A percentile compares a stretch with the other conserved stretches of the same genome.
Conservation (phyloP, 2,329 filamentous ascomycete species). For the Pyricularia sp. region DNA sequence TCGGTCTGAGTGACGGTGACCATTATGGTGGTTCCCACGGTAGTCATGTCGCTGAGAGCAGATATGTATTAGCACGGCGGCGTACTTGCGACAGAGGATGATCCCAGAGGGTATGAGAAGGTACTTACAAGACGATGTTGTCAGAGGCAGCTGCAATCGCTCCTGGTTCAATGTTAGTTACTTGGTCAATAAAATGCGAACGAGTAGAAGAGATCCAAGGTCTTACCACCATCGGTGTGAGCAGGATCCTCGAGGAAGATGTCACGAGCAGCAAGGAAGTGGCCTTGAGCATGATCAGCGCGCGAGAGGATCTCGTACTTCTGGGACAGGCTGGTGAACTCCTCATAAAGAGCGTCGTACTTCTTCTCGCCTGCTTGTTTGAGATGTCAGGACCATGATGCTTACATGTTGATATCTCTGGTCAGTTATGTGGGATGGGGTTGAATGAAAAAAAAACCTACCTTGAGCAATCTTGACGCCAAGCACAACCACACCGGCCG, state of each 20-base stretch:
- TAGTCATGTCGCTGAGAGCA: not conserved
- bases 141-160: not conserved
- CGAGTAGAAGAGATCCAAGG: not conserved
- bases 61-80: not conserved
- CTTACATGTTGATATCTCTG: not conserved
- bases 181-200: no score
- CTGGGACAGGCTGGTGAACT: not conserved
- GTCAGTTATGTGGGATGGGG: not conserved
- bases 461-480: conserved; percentile 1
- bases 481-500: not conserved
- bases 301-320: not conserved
- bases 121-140: not conserved
- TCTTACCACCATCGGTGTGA: not conserved
- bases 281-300: not conserved
- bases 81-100: no score
- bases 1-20: not conserved
- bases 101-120: not conserved
- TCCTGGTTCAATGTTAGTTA: not conserved
- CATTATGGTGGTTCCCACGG: not conserved
- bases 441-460: not conserved
- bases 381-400: not conserved
- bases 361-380: conserved; percentile 9
- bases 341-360: conserved; percentile 8
- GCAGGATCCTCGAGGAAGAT: not conserved
- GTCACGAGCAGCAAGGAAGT: not conserved